These are phyloP conservation scores for Diutina ranongensis DNA, from an alignment of 1,139 yeast genomes.

Conservation along the genomic window DNA sequence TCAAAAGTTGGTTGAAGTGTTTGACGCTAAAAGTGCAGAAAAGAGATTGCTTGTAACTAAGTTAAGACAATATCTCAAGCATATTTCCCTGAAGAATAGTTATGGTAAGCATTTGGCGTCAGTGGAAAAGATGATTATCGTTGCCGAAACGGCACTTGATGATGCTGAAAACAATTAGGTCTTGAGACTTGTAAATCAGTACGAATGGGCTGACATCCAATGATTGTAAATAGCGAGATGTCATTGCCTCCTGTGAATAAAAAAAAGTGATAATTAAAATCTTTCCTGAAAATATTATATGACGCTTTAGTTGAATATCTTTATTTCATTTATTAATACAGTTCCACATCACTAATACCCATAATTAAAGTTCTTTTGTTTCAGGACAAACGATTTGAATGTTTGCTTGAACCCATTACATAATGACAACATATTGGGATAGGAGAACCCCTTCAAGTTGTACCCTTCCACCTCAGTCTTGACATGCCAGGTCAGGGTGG, in stretches of 20 bases:
- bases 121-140: constrained; percentile 65
- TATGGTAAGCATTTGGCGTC: constrained; percentile 83
- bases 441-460: constrained; percentile 64
- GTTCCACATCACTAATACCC: background rate
- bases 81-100: constrained; percentile 40
- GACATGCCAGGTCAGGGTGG: constrained; percentile 81
- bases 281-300: background rate
- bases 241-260: constrained; percentile 5
- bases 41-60: constrained; percentile 49
- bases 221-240: constrained; percentile 5
- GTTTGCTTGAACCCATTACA: constrained; percentile 87
- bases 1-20: constrained; percentile 81
- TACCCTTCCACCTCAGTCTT: constrained; percentile 82
- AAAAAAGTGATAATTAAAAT: background rate
- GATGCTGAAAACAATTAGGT: constrained; percentile 19
- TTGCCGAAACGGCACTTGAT: constrained; percentile 37
- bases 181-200: background rate
- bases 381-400: constrained; percentile 26
- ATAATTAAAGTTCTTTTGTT: constrained; percentile 3
- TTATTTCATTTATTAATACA: background rate
- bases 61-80: constrained; percentile 49
- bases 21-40: constrained; percentile 53
- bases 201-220: constrained; percentile 1
- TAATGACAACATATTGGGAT: constrained; percentile 76
- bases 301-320: too few species aligned